Evolutionary conservation across 2,329 filamentous ascomycete species (phyloP), one percentile per base, ranked within the genome.

Genomic region (Blastomyces parvus): DNA sequence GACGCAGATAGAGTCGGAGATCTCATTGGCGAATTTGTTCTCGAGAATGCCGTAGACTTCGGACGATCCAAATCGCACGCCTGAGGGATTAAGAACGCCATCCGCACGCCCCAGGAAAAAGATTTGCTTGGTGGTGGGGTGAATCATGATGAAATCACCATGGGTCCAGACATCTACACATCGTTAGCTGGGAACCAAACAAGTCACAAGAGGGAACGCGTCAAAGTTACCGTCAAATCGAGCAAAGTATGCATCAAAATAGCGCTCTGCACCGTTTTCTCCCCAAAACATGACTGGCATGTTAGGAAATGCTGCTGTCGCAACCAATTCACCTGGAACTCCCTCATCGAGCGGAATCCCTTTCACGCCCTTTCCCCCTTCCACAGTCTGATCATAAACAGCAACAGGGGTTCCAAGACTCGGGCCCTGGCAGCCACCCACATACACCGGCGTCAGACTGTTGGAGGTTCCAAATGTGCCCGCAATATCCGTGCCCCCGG

Each of bases 31-130:
- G 66, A 93, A 92, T 62, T 82, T 70, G 60, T 70, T 69, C 44
- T 75, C 74, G 3, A 92, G 74, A 0, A 92, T 87, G 14, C 82
- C 83, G 73, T 94, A 95, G 42, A 94, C 88, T 73, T 94, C 90
- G 0, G 88, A 86, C 4, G 85, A 88, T 0, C 90, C 90, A 69
- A 94, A 95, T 0, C 90, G 82, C 13, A 94, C 86, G 0, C 90
- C 90, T 7, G 83, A 86, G 0, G 90, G 90, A 71, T 94, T 94
- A 60, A 94, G 76, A 1, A 94, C 89, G 14, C 89, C 90, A 70
- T 94, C 90, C 5, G 81, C 68, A 19, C 72, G 69, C 17, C 74
- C 74, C 30, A 73, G 69, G 56, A 76, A 71, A 9, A 70, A 62
- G 3, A 74, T 62, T 62, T 84, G 82, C 7, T 84, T 83, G 0